Evolutionary conservation across 805 yeast species (phyloP).

Genomic region (Kuraishia piskuri): DNA sequence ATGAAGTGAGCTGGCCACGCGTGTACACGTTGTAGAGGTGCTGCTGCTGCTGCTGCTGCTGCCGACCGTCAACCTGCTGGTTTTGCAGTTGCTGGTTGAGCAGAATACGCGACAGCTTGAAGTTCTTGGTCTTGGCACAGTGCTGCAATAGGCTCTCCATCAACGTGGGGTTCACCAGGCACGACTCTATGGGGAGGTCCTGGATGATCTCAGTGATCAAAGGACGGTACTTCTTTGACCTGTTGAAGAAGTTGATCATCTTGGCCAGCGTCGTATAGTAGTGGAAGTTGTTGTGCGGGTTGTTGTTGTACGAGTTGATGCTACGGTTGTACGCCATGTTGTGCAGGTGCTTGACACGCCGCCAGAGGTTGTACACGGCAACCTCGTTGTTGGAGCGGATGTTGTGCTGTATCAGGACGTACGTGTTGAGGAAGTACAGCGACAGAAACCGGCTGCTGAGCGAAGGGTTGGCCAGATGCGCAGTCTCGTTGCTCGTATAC

Average conservation of each 20-base stretch:
- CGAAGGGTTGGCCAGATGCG: background rate
- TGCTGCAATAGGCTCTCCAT: slow-evolving; percentile 23
- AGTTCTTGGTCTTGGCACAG: slow-evolving; percentile 17
- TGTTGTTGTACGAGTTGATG: slow-evolving; percentile 16
- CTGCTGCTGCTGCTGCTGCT: too few relatives aligned
- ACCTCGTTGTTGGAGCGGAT: slow-evolving; percentile 16
- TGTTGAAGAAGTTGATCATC: slow-evolving; percentile 19
- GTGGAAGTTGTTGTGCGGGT: slow-evolving; percentile 17
- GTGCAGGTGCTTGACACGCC: slow-evolving; percentile 20
- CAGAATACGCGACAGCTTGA: slow-evolving; percentile 16
- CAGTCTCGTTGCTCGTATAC: background rate
- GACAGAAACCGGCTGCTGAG: background rate
- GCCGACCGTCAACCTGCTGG: slow-evolving; percentile 15
- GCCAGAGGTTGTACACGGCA: slow-evolving; percentile 19
- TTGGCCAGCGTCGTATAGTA: slow-evolving; percentile 15
- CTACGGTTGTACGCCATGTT: slow-evolving; percentile 16
- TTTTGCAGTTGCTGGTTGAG: slow-evolving; percentile 6
- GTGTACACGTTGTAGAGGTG: slow-evolving; percentile 14
- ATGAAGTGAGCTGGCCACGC: slow-evolving; percentile 20
- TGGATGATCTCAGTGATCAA: slow-evolving; percentile 17
- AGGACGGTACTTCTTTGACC: slow-evolving; percentile 17
- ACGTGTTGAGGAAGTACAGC: slow-evolving; percentile 4
- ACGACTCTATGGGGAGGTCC: slow-evolving; percentile 24
- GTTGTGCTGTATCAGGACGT: slow-evolving; percentile 17
- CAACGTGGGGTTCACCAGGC: slow-evolving; percentile 21